Percentiles rank a stretch among this genome's conserved stretches.
phyloP scores from a whole-genome alignment of 169 alveolate species.

The Plasmodium yoelii region DNA sequence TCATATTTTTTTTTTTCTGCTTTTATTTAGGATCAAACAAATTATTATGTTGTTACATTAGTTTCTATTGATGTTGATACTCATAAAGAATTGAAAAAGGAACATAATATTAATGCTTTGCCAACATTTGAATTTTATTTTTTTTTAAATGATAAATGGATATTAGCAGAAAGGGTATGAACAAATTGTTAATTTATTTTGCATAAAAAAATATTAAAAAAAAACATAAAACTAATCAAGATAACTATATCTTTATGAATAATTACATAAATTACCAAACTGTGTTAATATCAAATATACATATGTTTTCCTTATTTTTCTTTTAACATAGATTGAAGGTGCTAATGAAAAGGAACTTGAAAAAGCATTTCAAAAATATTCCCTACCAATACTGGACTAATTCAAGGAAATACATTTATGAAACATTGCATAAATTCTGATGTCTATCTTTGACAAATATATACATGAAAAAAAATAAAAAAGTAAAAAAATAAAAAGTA shows the following conservation, averaged over 20 bases:
- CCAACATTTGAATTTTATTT: slow-evolving; percentile 68
- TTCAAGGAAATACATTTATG: no score
- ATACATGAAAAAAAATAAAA: no score
- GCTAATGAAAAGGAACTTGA: slow-evolving; percentile 35
- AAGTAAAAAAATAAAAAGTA: no score
- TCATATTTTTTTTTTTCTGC: not conserved
- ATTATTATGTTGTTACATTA: slow-evolving; percentile 25
- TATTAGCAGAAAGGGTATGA: slow-evolving; percentile 32
- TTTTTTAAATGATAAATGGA: slow-evolving; percentile 49
- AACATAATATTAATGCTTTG: slow-evolving; percentile 27
- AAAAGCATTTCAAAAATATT: slow-evolving; percentile 11
- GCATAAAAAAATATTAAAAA: not conserved
- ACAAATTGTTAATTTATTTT: not conserved
- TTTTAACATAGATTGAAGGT: slow-evolving; percentile 24
- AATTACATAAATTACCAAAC: no score
- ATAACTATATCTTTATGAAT: no score
- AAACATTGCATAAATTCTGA: no score
- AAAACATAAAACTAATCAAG: no score
- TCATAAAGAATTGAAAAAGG: slow-evolving; percentile 21
- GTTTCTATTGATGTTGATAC: slow-evolving; percentile 61
- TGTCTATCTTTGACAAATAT: no score
- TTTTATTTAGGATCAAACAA: slow-evolving; percentile 17
- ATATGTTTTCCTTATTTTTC: slow-evolving; percentile 10
- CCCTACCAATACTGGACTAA: not conserved
- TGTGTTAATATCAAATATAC: no score